Evolutionary conservation across 805 yeast species (phyloP).

Genomic region (Metschnikowia aberdeeniae): DNA sequence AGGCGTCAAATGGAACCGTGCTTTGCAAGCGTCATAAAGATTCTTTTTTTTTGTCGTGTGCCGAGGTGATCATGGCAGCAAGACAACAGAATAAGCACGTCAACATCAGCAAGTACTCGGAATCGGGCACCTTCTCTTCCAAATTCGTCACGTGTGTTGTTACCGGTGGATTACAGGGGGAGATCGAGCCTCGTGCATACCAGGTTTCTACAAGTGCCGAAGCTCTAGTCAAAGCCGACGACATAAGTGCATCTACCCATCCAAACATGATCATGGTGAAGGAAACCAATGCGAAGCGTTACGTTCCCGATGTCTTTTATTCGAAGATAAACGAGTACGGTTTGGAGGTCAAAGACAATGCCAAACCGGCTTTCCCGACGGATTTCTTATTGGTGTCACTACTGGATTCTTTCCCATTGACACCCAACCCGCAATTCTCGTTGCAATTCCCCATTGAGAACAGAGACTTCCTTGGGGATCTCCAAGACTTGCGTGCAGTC

Average conservation of each 20-base stretch:
- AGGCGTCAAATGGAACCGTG: slow-evolving; percentile 82
- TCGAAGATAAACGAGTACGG: slow-evolving; percentile 84
- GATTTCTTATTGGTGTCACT: slow-evolving; percentile 66
- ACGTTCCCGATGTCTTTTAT: slow-evolving; percentile 93
- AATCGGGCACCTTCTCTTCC: slow-evolving; percentile 67
- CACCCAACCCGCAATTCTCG: slow-evolving; percentile 49
- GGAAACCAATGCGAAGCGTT: slow-evolving; percentile 65
- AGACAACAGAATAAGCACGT: slow-evolving; percentile 65
- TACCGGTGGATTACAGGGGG: slow-evolving; percentile 83
- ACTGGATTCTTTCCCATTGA: slow-evolving; percentile 88
- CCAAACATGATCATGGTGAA: slow-evolving; percentile 84
- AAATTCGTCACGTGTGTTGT: slow-evolving; percentile 91
- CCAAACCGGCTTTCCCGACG: slow-evolving; percentile 28
- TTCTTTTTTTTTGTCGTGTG: slow-evolving; percentile 83
- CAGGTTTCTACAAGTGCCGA: slow-evolving; percentile 89
- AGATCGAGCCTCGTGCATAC: slow-evolving; percentile 85
- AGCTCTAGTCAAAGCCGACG: slow-evolving; percentile 79
- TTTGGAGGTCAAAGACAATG: slow-evolving; percentile 74
- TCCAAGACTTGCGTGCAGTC: slow-evolving; percentile 61
- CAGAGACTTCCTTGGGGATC: slow-evolving; percentile 67
- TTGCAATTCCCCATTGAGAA: slow-evolving; percentile 71
- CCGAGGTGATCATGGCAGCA: slow-evolving; percentile 83
- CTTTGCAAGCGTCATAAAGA: slow-evolving; percentile 90
- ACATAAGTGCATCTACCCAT: slow-evolving; percentile 82
- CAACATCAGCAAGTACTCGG: slow-evolving; percentile 59